Evolutionary conservation across 768 basidiomycete species (phyloP), one percentile per base, ranked within the genome.

Genomic region (Gymnopilus dilepis): DNA sequence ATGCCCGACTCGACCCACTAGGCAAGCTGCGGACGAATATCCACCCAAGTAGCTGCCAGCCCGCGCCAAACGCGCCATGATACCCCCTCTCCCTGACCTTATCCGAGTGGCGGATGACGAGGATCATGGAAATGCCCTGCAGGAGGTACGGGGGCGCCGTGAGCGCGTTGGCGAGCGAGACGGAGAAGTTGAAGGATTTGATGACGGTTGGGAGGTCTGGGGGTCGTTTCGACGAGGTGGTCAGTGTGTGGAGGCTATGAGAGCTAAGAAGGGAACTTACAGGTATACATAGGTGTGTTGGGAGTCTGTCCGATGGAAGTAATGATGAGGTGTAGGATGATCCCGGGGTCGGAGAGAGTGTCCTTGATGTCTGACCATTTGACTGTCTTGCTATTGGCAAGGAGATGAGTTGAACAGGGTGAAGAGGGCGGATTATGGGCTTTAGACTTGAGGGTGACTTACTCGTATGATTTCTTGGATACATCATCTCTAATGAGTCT

Each of bases 391-490:
- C 77, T 78, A 50, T 11, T 22, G 22, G n/a, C 12, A 22, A 12
- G 2, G 8, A 47, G 22, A 8, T 28, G 7, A 4, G 51, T 42
- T 11, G 22, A 41, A 56, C 24, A 4, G 15, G 12, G 26, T 50
- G 15, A 28, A 19, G 33, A 24, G n/a, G 34, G 9, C 38, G 12
- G 17, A 22, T 40, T 52, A 11, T 6, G 59, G 15, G 42, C 3
- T 11, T 9, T 37, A 6, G 34, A 37, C 3, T 37, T 15, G 34
- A 24, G 50, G 19, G 28, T 22, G 0, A 70, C 74, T 21, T 43
- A 78, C 78, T 78, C 75, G 56, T 79, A 79, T 11, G 72, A 66
- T 34, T 71, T 62, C 60, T 79, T 79, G 24, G 78, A 74, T 26
- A 71, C 65, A 63, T 79, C 78, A 50, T 79, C 78, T 42, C 74